Base-by-base conservation (phyloP, 768 basidiomycete genomes). In the Mycena crocata region DNA sequence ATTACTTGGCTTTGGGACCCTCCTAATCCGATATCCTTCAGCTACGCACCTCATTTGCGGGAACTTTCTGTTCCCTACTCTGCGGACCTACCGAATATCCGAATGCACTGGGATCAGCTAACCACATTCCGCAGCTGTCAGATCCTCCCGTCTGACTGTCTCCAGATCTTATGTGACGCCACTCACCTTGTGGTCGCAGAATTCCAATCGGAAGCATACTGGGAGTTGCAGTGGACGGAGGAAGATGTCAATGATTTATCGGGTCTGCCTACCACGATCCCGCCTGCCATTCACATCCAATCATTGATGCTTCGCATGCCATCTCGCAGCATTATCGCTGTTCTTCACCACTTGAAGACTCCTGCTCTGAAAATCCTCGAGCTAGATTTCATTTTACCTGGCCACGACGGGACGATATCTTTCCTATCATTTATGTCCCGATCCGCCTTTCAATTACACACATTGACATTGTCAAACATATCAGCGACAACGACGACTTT, bases 331-430 rank as follows among this genome's bases (percentile, higher is more conserved):
- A 31, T 21, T 15, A 5, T 23, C 4, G 49, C 24, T 10, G 14
- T 17, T 6, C 9, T 10, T 14, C 10, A 45, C 12, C 32, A 7
- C 42, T 28, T 62, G 39, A 63, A 26, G n/a, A 19, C 54, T 12
- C 62, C 62, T n/a, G 34, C 54, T 19, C 19, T 63, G 46, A 56
- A 63, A 37, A 24, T 14, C 35, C 62, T 63, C 26, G n/a, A 32
- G 0, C 49, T 63, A 8, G 2, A 23, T 2, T 35, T 45, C 13
- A 12, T 12, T 5, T 9, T 30, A 3, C 10, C 3, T 10, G 8
- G 51, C 2, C 6, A 7, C 28, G 19, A 7, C 19, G 13, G 28
- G 37, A 21, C 13, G 51, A 24, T 17, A 42, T 10, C 42, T 6
- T 30, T 63, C 28, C 28, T 48, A n/a, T 56, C 52, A 3, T 63